These are phyloP conservation scores for Pseudogymnoascus sp. DNA, from an alignment of 2,329 filamentous ascomycete genomes.

Conservation along the genomic window DNA sequence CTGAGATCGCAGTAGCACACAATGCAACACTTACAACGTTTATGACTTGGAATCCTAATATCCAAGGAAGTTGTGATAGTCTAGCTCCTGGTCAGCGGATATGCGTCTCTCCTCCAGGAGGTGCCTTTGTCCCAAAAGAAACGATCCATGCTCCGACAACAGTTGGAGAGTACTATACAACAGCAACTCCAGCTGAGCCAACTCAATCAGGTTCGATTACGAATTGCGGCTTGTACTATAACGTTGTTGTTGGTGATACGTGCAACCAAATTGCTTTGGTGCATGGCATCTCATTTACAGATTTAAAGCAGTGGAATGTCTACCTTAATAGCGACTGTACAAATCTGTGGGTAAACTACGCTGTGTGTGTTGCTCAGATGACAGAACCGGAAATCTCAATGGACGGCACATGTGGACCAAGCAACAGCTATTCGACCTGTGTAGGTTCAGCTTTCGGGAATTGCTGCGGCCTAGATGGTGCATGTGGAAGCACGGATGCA, in stretches of 20 bases:
- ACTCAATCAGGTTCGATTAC: constrained; percentile 12
- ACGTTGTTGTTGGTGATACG: constrained; percentile 15
- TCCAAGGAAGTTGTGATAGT: constrained; percentile 18
- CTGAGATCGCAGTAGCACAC: constrained; percentile 4
- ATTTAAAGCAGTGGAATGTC: constrained; percentile 14
- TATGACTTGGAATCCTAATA: constrained; percentile 18
- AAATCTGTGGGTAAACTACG: too few relatives aligned
- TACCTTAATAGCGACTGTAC: constrained; percentile 11
- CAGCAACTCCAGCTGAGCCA: constrained; percentile 15
- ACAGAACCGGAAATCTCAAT: too few relatives aligned
- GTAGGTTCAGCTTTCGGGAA: too few relatives aligned
- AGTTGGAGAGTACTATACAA: constrained; percentile 17
- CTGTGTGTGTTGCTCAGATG: too few relatives aligned
- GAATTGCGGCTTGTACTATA: constrained; percentile 19
- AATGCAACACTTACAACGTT: constrained; percentile 13
- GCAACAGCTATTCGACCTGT: too few relatives aligned
- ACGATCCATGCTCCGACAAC: constrained; percentile 13
- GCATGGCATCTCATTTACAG: constrained; percentile 12
- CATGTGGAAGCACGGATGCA: too few relatives aligned
- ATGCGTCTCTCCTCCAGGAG: too few relatives aligned
- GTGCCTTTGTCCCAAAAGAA: background rate
- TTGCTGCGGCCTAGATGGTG: too few relatives aligned
- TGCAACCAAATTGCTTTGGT: too few relatives aligned
- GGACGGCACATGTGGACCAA: too few relatives aligned
- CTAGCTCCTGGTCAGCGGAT: constrained; percentile 16